A percentile compares a stretch with the other conserved stretches of the same genome.
phyloP scores from a whole-genome alignment of 1,284 basidiomycete species.

The Athelia sp. region DNA sequence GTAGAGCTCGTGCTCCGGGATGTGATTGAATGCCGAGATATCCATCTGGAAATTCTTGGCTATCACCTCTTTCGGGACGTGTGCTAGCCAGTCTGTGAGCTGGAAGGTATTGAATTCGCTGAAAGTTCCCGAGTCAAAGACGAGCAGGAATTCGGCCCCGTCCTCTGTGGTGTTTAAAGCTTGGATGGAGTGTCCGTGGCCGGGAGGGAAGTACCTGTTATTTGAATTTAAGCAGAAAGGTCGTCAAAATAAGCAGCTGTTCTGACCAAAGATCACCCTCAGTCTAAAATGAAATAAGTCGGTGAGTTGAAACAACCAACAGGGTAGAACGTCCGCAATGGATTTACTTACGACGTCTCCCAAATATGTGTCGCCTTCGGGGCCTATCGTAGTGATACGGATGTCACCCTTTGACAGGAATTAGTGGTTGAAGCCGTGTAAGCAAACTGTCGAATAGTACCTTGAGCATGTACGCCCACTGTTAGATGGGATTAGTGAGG shows the following conservation, averaged over 20 bases:
- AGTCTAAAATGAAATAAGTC: not conserved
- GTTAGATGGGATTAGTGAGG: constrained; percentile 7
- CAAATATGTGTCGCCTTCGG: not conserved
- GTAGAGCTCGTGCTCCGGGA: constrained; percentile 57
- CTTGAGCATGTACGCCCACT: constrained; percentile 68
- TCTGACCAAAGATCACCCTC: not conserved
- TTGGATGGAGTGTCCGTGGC: constrained; percentile 62
- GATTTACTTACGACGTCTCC: not conserved
- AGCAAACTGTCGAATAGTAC: constrained; percentile 47
- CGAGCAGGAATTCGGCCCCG: constrained; percentile 68
- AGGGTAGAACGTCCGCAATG: too few relatives aligned
- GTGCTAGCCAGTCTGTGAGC: constrained; percentile 62
- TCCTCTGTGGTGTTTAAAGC: constrained; percentile 52
- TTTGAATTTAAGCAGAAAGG: constrained; percentile 27
- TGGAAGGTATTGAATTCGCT: constrained; percentile 67
- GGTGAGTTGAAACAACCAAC: constrained; percentile 41
- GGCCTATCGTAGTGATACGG: not conserved
- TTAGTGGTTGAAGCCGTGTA: constrained; percentile 58
- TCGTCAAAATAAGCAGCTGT: not conserved
- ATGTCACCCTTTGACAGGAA: not conserved
- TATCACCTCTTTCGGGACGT: constrained; percentile 58
- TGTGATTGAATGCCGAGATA: constrained; percentile 48
- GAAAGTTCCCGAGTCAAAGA: constrained; percentile 63
- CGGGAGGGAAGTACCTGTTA: constrained; percentile 66
- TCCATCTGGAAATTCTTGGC: constrained; percentile 66